Base-by-base conservation (phyloP, 1,139 yeast genomes). In the Kazachstania sp. region DNA sequence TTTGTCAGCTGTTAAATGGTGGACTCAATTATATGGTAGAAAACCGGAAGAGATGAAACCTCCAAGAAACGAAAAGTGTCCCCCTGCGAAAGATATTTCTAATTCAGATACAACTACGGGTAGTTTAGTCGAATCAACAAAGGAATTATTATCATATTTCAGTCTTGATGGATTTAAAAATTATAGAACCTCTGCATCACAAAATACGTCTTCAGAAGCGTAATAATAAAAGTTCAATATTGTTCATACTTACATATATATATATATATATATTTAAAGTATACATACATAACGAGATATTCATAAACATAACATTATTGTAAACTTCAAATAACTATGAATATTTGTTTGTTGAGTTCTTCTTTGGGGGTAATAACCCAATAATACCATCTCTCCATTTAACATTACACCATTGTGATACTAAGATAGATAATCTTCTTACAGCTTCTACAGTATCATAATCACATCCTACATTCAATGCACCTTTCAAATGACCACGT, bases 401-500 rank as follows among this genome's bases (percentile, higher is more conserved):
- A 13, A 82, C 72, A 2, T 88, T 95, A 60, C 84, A 78, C 95
- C 95, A 84, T 56, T 74, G 72, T 54, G 88, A 74, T 30, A 88
- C 71, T 49, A 77, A 75, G 49, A 86, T 74, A 7, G 86, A 81
- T 70, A 88, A 60, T 18, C 68, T 70, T 48, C 95, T 71, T 19
- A 79, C 74, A 5, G 78, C 79, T 48, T 71, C 71, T 43, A 87
- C 71, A 52, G 84, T 86, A 44, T 81, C 85, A 40, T 64, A 63
- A 3, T 85, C 71, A 9, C 86, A 86, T 0, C 96, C 95, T 37
- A 81, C 77, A 59, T 87, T 87, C 46, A 81, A 51, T 0, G 95
- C 96, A 0, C 97, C 97, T 60, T 75, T 78, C 52, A 88, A 72
- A 62, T 88, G 97, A 0, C 97, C 97, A 66, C 86, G 86, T 54